Conservation (phyloP, 2,329 filamentous ascomycete genomes). For the Alternaria rosae region DNA sequence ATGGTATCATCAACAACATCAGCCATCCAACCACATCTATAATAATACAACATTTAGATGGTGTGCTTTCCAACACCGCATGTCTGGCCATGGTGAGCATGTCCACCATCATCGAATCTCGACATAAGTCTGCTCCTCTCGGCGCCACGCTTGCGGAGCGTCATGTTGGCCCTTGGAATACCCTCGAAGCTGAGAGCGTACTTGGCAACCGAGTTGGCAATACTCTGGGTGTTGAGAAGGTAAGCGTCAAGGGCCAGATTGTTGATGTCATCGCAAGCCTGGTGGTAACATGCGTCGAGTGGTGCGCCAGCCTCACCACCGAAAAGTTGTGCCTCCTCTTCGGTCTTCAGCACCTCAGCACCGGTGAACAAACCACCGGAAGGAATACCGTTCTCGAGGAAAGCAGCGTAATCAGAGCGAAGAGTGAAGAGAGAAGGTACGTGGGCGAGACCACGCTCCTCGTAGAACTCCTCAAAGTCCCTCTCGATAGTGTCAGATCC, state of each 20-base stretch:
- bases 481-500: constrained; percentile 48
- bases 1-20: neutral
- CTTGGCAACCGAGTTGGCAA: constrained; percentile 50
- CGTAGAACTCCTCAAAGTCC: constrained; percentile 48
- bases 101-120: constrained; percentile 36
- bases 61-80: constrained; percentile 31
- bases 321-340: constrained; percentile 46
- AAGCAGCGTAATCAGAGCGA: constrained; percentile 52
- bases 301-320: constrained; percentile 49
- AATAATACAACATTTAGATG: constrained; percentile 14
- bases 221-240: constrained; percentile 49
- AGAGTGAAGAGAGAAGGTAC: constrained; percentile 49
- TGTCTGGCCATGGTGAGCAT: constrained; percentile 36
- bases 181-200: constrained; percentile 49
- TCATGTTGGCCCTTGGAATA: constrained; percentile 41
- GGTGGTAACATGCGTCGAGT: constrained; percentile 51
- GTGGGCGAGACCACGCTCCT: constrained; percentile 39
- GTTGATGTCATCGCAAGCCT: constrained; percentile 45
- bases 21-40: neutral
- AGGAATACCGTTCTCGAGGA: constrained; percentile 51
- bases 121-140: constrained; percentile 31
- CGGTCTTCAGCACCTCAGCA: constrained; percentile 51
- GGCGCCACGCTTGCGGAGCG: constrained; percentile 40
- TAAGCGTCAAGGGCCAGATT: constrained; percentile 50
- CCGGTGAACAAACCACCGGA: constrained; percentile 52